Conservation (phyloP, 192 early-diverging fungal species). For the Backusella circina region DNA sequence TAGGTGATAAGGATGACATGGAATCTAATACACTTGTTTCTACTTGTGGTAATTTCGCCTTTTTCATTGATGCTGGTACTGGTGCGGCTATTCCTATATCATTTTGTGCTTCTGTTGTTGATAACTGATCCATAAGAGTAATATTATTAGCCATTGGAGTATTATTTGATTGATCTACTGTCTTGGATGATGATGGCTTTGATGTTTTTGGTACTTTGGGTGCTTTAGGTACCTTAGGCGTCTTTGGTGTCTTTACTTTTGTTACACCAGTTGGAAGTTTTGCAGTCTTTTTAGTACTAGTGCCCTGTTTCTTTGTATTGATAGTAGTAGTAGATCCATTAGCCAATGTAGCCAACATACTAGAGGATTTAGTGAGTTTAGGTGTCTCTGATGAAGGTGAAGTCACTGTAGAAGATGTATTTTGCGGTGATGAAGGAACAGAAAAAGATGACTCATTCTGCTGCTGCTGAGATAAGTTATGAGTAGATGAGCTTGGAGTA, state of each 20-base stretch:
- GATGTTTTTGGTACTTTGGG: background rate
- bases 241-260: background rate
- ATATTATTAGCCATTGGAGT: background rate
- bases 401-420: background rate
- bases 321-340: background rate
- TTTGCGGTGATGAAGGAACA: background rate
- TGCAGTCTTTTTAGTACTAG: background rate
- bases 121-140: background rate
- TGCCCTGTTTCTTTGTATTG: background rate
- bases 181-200: background rate
- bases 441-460: background rate
- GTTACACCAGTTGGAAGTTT: background rate
- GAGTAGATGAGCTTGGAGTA: background rate
- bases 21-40: background rate
- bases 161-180: background rate
- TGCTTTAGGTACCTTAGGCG: background rate
- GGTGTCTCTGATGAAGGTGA: background rate
- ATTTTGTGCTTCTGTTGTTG: background rate
- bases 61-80: background rate
- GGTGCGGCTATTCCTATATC: background rate
- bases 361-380: background rate
- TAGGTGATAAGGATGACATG: background rate
- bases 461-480: background rate
- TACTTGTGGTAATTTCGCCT: background rate
- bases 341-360: constrained; percentile 5